phyloP scores from a whole-genome alignment of 2,329 filamentous ascomycete species.

The Fusarium sp. region DNA sequence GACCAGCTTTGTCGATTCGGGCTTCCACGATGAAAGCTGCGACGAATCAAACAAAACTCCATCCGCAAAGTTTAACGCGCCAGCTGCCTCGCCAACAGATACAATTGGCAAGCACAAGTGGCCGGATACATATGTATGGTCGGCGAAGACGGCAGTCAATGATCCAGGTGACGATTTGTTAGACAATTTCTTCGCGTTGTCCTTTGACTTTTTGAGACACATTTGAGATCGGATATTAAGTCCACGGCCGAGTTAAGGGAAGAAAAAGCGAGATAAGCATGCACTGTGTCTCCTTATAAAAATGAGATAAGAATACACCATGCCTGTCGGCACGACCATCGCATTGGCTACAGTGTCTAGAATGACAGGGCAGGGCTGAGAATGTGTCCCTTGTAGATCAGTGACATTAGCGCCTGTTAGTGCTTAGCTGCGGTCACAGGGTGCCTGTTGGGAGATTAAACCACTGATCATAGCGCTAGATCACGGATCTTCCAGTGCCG shows the following conservation, averaged over 20 bases:
- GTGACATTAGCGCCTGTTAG: not conserved
- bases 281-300: not conserved
- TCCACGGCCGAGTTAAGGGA: not conserved
- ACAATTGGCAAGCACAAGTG: fast-evolving
- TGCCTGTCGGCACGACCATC: not conserved
- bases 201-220: conserved; percentile 4
- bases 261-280: not conserved
- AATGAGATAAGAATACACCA: not conserved
- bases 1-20: not conserved
- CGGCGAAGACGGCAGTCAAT: not conserved
- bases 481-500: not conserved
- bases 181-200: not conserved
- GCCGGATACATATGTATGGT: not conserved
- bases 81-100: not conserved
- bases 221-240: not conserved
- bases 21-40: not conserved
- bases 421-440: not conserved
- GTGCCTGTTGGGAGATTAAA: not conserved
- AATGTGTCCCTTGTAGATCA: not conserved
- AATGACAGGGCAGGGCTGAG: not conserved
- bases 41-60: not conserved
- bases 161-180: not conserved
- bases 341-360: not conserved
- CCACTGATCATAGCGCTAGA: not conserved
- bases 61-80: not conserved